Percentiles rank a stretch among this genome's conserved stretches.
Evolutionary conservation across 139 green algal species (phyloP).

Genomic region (Coccomyxa sp.): DNA sequence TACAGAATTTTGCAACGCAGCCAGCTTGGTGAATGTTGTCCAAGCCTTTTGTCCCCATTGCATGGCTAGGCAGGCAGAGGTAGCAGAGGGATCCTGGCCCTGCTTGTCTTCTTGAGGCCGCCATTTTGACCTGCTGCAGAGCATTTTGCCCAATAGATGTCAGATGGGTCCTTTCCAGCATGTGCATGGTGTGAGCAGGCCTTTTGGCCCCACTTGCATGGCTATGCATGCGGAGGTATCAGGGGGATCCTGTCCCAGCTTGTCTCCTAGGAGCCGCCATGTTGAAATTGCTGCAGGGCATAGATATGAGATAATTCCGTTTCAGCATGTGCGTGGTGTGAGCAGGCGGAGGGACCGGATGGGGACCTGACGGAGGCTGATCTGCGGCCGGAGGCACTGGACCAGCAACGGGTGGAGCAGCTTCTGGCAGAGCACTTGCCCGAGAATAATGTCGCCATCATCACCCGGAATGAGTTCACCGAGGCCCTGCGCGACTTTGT

Average conservation of each 20-base stretch:
- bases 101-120: neutral
- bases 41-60: neutral
- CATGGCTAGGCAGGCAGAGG: neutral
- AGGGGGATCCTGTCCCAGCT: neutral
- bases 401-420: slow-evolving; percentile 76
- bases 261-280: neutral
- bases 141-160: too few species aligned
- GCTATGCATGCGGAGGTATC: neutral
- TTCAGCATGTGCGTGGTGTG: neutral
- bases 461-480: slow-evolving; percentile 35
- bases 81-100: neutral
- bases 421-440: slow-evolving; percentile 67
- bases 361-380: neutral
- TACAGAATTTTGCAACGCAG: neutral
- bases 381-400: slow-evolving; percentile 61
- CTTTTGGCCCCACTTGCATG: neutral
- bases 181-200: neutral
- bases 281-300: neutral
- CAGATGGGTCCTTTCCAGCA: too few species aligned
- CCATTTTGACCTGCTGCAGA: neutral
- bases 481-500: slow-evolving; percentile 82
- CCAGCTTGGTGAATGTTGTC: too few species aligned
- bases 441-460: slow-evolving; percentile 61
- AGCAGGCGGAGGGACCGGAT: neutral
- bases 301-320: neutral